Evolutionary conservation across 371 early-diverging fungal genomes (phyloP).

Genomic region (Apophysomyces ossiformis): DNA sequence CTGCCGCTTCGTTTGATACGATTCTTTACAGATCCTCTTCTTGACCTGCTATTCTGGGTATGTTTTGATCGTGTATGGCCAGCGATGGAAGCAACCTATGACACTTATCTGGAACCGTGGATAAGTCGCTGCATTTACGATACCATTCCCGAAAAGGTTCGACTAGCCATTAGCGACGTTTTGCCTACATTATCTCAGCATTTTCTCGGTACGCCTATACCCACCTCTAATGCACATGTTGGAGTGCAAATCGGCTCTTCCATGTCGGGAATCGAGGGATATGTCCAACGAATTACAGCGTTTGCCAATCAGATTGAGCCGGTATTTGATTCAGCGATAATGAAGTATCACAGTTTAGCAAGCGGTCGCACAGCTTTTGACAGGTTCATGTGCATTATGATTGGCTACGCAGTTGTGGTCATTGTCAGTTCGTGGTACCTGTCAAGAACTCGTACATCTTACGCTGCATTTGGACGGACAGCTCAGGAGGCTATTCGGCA

Average conservation of each 20-base stretch:
- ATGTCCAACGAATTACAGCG: not conserved
- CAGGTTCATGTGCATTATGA: conserved; percentile 33
- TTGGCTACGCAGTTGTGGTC: conserved; percentile 36
- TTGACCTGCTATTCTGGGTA: conserved; percentile 17
- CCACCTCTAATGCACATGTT: not conserved
- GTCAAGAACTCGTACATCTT: conserved; percentile 23
- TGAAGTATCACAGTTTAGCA: conserved; percentile 32
- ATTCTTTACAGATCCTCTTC: conserved; percentile 20
- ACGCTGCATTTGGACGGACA: conserved; percentile 41
- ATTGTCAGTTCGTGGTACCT: conserved; percentile 34
- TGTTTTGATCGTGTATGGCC: conserved; percentile 14
- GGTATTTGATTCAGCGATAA: conserved; percentile 4
- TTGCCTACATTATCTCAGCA: not conserved
- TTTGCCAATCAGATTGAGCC: conserved; percentile 9
- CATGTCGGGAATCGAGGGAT: not conserved
- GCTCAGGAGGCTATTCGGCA: conserved; percentile 54
- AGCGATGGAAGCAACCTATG: not conserved
- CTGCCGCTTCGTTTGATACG: conserved; percentile 15
- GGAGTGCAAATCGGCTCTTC: not conserved
- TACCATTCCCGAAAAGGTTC: not conserved
- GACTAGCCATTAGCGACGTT: not conserved
- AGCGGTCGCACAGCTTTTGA: conserved; percentile 30
- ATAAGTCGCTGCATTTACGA: not conserved
- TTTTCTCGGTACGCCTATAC: not conserved
- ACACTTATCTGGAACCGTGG: not conserved